Evolutionary conservation across 352 stramenopile species (phyloP).

Genomic region (Phytophthora vignae): DNA sequence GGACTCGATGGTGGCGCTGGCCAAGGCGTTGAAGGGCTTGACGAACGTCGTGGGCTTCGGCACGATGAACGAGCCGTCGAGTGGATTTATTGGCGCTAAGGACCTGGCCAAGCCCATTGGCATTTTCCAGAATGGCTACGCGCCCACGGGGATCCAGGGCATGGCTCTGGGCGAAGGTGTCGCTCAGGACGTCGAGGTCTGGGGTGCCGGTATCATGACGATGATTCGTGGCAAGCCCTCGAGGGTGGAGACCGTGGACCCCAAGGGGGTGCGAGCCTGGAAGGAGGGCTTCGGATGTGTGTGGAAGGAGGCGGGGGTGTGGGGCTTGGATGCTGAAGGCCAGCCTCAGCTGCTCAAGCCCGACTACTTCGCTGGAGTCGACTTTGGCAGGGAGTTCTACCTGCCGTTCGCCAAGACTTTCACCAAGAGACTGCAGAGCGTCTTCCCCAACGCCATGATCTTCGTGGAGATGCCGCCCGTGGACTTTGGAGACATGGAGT

Average conservation of each 20-base stretch:
- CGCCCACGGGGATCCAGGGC: conserved; percentile 72
- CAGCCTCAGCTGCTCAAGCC: conserved; percentile 55
- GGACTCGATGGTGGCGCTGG: conserved; percentile 70
- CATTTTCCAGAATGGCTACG: conserved; percentile 71
- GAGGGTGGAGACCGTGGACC: conserved; percentile 53
- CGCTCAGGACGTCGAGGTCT: conserved; percentile 61
- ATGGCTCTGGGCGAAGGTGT: conserved; percentile 80
- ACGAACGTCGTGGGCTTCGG: conserved; percentile 89
- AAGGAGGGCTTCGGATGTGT: conserved; percentile 66
- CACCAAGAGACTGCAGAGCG: conserved; percentile 50
- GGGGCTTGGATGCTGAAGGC: conserved; percentile 42
- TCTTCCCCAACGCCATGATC: conserved; percentile 68
- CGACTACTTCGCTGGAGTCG: conserved; percentile 66
- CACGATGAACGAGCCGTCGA: conserved; percentile 89
- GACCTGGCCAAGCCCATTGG: conserved; percentile 48
- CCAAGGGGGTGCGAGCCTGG: conserved; percentile 65
- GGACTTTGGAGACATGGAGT: conserved; percentile 59
- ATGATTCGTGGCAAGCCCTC: conserved; percentile 61
- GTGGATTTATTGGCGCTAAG: conserved; percentile 67
- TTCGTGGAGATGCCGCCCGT: conserved; percentile 83
- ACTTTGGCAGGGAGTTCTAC: conserved; percentile 83
- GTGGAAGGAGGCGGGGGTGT: conserved; percentile 82
- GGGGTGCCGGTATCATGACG: conserved; percentile 64
- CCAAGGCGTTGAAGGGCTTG: conserved; percentile 62
- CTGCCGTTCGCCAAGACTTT: conserved; percentile 73